Conservation (phyloP, 148 eudicot species). For the Camellia japonica region DNA sequence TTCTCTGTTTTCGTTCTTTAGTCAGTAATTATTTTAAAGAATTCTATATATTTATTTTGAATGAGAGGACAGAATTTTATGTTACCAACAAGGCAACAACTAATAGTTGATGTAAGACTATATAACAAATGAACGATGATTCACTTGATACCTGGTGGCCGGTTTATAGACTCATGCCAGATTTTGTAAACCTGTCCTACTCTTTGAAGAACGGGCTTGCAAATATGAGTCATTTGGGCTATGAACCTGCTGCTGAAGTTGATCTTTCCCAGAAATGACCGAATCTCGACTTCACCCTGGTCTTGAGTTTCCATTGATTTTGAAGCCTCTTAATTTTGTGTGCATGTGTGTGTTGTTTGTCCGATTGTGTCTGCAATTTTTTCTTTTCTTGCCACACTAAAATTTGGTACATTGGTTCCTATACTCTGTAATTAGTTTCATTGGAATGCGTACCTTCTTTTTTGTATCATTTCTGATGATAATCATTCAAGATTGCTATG, state of each 20-base stretch:
- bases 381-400: neutral
- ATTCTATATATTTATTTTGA: neutral
- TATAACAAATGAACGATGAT: neutral
- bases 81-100: neutral
- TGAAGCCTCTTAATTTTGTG: neutral
- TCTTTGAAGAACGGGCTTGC: too few relatives aligned
- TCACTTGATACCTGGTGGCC: neutral
- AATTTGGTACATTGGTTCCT: neutral
- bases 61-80: neutral
- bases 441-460: neutral
- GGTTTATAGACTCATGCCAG: neutral
- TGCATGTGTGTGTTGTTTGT: neutral
- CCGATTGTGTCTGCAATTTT: neutral
- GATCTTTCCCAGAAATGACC: too few relatives aligned
- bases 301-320: neutral
- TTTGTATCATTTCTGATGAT: neutral
- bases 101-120: neutral
- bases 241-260: too few relatives aligned
- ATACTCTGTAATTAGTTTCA: neutral
- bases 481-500: neutral
- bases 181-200: neutral
- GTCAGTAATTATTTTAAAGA: neutral
- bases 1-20: slow-evolving; percentile 4
- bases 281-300: too few relatives aligned
- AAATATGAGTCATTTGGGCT: too few relatives aligned